Percentiles rank a stretch among this genome's conserved stretches.
Conservation (phyloP, 352 stramenopile species). For the Globisporangium orthogonon region DNA sequence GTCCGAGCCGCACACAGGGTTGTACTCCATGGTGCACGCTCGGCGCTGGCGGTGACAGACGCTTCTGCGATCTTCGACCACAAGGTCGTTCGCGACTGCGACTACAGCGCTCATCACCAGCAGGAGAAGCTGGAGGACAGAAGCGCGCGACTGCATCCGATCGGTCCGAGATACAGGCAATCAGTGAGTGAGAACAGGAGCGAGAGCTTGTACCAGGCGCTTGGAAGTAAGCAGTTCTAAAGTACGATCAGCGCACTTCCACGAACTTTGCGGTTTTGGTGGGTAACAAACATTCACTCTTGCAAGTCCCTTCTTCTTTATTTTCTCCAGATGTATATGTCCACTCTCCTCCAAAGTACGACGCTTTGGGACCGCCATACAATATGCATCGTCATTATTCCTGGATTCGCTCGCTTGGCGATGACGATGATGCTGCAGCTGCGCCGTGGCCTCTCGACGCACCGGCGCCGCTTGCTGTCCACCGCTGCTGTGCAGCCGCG, state of each 20-base stretch:
- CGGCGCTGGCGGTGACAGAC: background rate
- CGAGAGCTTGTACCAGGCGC: too few species aligned
- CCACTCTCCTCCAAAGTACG: background rate
- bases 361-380: background rate
- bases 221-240: too few species aligned
- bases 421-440: conserved; percentile 1
- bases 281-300: background rate
- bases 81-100: background rate
- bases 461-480: conserved; percentile 1
- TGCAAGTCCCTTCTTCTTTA: background rate
- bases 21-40: conserved; percentile 3
- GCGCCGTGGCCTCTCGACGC: conserved; percentile 5
- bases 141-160: background rate
- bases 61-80: background rate
- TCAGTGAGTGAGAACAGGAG: background rate
- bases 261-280: background rate
- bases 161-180: background rate
- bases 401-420: background rate
- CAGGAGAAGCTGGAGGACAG: background rate
- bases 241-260: background rate
- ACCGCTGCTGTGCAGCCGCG: background rate
- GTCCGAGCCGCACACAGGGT: conserved; percentile 8
- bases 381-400: background rate
- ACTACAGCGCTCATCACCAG: background rate
- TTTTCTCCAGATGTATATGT: background rate